These are phyloP conservation scores for Tremella fuciformis DNA, from an alignment of 768 basidiomycete genomes.

Conservation along the genomic window DNA sequence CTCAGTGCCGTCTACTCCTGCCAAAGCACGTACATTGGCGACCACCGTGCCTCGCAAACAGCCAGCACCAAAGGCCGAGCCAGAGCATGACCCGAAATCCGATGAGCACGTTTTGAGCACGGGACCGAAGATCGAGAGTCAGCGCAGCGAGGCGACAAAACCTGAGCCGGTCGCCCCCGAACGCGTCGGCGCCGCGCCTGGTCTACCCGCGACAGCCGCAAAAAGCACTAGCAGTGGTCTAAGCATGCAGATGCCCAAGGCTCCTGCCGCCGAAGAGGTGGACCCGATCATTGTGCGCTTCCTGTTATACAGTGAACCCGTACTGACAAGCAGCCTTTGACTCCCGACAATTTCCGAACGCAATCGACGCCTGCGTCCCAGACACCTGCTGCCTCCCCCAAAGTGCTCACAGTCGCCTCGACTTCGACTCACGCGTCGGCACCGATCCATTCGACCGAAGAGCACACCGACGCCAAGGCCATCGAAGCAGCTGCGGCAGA, in stretches of 20 bases:
- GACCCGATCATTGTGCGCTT: conserved; percentile 47
- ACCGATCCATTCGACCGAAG: conserved; percentile 55
- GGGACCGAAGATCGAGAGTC: conserved; percentile 28
- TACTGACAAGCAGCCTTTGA: conserved; percentile 57
- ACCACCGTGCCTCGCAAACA: conserved; percentile 16
- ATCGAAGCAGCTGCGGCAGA: conserved; percentile 22
- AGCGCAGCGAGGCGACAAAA: conserved; percentile 27
- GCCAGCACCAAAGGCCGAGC: conserved; percentile 11
- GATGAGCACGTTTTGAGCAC: conserved; percentile 25
- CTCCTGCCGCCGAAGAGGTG: conserved; percentile 21
- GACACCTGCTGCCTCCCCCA: conserved; percentile 25
- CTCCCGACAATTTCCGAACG: conserved; percentile 63
- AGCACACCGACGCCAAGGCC: conserved; percentile 30
- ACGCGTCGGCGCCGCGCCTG: conserved; percentile 39
- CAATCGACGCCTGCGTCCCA: conserved; percentile 6
- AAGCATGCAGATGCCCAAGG: conserved; percentile 36
- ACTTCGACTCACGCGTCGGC: conserved; percentile 58
- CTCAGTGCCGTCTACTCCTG: conserved; percentile 10
- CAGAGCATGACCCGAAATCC: background rate
- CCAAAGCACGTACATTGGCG: conserved; percentile 12
- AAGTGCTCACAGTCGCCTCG: conserved; percentile 59
- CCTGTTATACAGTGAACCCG: conserved; percentile 3
- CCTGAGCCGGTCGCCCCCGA: conserved; percentile 26
- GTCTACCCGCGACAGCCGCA: conserved; percentile 39
- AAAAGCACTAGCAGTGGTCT: conserved; percentile 17